Evolutionary conservation across 2,329 filamentous ascomycete genomes (phyloP).

Genomic region (Boeremia exigua): DNA sequence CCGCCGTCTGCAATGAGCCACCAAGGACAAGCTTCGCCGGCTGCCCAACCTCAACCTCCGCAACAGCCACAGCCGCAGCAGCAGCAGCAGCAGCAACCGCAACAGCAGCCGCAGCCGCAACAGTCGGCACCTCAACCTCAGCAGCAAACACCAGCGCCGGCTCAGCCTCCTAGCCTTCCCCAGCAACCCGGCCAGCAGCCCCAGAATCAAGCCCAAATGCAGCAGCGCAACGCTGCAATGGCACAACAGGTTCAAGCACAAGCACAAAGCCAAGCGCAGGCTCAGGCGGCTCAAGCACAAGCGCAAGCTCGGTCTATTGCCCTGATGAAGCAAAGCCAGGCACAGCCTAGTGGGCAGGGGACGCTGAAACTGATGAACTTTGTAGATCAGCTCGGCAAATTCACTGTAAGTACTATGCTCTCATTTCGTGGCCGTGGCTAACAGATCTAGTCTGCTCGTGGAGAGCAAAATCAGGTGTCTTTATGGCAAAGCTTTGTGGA

Average conservation of each 20-base stretch:
- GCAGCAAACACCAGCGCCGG: constrained; percentile 50
- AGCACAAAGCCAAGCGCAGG: constrained; percentile 28
- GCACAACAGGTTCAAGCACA: constrained; percentile 32
- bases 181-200: constrained; percentile 44
- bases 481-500: constrained; percentile 83
- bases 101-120: constrained; percentile 43
- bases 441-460: constrained; percentile 44
- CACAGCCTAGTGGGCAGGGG: constrained; percentile 41
- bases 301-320: constrained; percentile 35
- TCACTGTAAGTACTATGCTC: constrained; percentile 58
- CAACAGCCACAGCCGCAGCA: constrained; percentile 49
- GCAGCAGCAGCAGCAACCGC: constrained; percentile 50
- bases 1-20: constrained; percentile 49
- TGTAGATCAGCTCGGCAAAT: constrained; percentile 62
- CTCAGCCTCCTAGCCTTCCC: constrained; percentile 44
- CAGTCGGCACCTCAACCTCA: constrained; percentile 52
- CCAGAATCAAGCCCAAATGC: constrained; percentile 43
- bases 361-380: constrained; percentile 63
- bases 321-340: constrained; percentile 41
- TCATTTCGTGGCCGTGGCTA: background rate
- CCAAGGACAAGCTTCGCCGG: constrained; percentile 49
- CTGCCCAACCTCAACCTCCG: constrained; percentile 44
- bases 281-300: constrained; percentile 19
- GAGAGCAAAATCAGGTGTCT: constrained; percentile 63
- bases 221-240: constrained; percentile 25